Evolutionary conservation across 495 filamentous ascomycete genomes (phyloP), one percentile per base, ranked within the genome.

Genomic region (Eremomyces bilateralis): DNA sequence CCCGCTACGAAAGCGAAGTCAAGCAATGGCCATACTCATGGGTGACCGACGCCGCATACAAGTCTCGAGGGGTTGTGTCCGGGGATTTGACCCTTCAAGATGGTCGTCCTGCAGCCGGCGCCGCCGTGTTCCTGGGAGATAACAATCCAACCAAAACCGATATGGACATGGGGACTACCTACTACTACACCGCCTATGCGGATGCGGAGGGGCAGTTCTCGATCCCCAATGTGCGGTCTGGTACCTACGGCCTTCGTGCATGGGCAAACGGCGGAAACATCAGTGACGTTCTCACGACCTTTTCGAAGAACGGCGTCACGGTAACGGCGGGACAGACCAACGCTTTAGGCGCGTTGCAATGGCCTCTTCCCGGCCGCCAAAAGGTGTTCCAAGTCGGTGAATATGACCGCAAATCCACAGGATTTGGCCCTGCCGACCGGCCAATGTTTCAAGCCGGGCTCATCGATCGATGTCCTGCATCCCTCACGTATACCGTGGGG

Each of bases 91-190:
- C 46, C 3, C 44, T 61, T 15, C 51, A 45, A 27, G 56, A 56
- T 33, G 57, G 57, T 4, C 46, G 54, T 19, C 45, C 57, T n/a
- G 53, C 58, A 5, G 37, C 49, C 0, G 47, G 53, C 0, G 53
- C 57, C 4, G 47, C 52, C 5, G 48, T 59, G 5, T 53, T 58
- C 36, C 45, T 61, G 20, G 58, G 57, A 3, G 58, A 59, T 24
- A 54, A 51, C 31, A 29, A 53, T 6, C 41, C 51, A 1, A 50
- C 45, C 21, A 36, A 45, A 21, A 46, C 49, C 8, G 40, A 53
- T 4, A 37, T 58, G 4, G 51, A 55, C 13, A 45, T 51, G 39
- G 58, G 58, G 8, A 39, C 37, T n/a, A 35, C 40, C 15, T 56
- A 59, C 42, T 59, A 60, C 38, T 57, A 61, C 41, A 57, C 52